Base-by-base conservation (phyloP, 139 green algal genomes). In the Chlamydomonas asymmetrica region DNA sequence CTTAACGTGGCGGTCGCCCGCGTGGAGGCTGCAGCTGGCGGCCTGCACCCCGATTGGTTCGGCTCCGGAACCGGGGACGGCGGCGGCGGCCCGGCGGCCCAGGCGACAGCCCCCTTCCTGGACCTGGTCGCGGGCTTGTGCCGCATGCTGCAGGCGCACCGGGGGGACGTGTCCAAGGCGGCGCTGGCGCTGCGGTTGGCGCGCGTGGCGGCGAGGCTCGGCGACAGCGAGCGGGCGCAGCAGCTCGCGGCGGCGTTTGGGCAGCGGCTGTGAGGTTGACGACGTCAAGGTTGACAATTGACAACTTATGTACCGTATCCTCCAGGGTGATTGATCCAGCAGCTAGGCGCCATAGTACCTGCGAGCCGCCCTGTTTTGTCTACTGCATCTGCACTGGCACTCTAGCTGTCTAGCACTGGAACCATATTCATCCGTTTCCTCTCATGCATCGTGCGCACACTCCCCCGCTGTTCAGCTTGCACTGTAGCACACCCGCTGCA, bases 41-140 rank as follows among this genome's bases (percentile, higher is more conserved):
- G 61, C 7, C 40, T 94, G 66, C 81, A 84, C 0, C 43, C 65
- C 7, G 67, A 80, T 3, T 93, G 84, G 82, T 88, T 87, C 72
- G 43, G n/a, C n/a, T n/a, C n/a, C n/a, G n/a, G n/a, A n/a, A n/a
- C n/a, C n/a, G n/a, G n/a, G n/a, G n/a, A n/a, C n/a, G n/a, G n/a
- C n/a, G n/a, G 25, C 59, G 59, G 38, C 9, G 71, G 71, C 6
- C 41, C 59, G 34, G 1, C 41, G 59, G 4, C 59, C 2, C 59
- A 77, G 57, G 71, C 23, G 7, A 43, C 32, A 3, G 59, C n/a
- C n/a, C n/a, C 37, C 41, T 69, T 77, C n/a, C 4, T 39, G 59
- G 71, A 77, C 40, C 71, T 70, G 20, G 59, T 66, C 29, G 43
- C 62, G 32, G 22, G 5, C 41, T 32, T 77, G 43, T 57, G 38